phyloP scores from a whole-genome alignment of 148 eudicot genomes.

The Amaranthus cruentus region DNA sequence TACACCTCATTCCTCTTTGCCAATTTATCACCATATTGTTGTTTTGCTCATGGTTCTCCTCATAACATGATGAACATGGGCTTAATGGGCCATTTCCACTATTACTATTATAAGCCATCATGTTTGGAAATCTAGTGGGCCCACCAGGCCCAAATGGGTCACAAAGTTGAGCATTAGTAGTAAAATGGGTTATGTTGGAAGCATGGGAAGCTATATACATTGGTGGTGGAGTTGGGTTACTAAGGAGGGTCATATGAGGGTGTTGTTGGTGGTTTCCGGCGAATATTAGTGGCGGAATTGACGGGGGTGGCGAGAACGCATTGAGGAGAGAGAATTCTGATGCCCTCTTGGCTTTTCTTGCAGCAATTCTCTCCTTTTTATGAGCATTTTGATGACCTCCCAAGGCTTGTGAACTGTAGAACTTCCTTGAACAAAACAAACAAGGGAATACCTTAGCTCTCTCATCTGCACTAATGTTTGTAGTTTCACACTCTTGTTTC shows the following conservation, averaged over 20 bases:
- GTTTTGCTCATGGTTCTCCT: conserved; percentile 32
- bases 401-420: conserved; percentile 88
- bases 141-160: conserved; percentile 44
- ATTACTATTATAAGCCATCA: conserved; percentile 30
- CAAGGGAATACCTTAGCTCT: conserved; percentile 64
- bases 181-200: conserved; percentile 32
- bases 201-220: conserved; percentile 55
- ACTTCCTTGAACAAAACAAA: conserved; percentile 79
- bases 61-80: conserved; percentile 14
- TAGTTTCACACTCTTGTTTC: conserved; percentile 24
- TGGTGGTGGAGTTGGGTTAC: conserved; percentile 30
- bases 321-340: conserved; percentile 26
- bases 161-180: conserved; percentile 21
- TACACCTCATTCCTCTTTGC: conserved; percentile 30
- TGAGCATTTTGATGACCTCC: conserved; percentile 99
- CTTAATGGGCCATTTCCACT: conserved; percentile 15
- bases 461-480: conserved; percentile 17
- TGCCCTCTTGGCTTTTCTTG: conserved; percentile 45
- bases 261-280: conserved; percentile 40
- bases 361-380: conserved; percentile 81
- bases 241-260: conserved; percentile 35
- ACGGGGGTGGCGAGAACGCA: conserved; percentile 22
- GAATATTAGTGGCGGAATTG: conserved; percentile 32
- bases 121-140: conserved; percentile 38
- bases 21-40: conserved; percentile 22